phyloP scores from a whole-genome alignment of 2,329 filamentous ascomycete species.

The Metarhizium rileyi region DNA sequence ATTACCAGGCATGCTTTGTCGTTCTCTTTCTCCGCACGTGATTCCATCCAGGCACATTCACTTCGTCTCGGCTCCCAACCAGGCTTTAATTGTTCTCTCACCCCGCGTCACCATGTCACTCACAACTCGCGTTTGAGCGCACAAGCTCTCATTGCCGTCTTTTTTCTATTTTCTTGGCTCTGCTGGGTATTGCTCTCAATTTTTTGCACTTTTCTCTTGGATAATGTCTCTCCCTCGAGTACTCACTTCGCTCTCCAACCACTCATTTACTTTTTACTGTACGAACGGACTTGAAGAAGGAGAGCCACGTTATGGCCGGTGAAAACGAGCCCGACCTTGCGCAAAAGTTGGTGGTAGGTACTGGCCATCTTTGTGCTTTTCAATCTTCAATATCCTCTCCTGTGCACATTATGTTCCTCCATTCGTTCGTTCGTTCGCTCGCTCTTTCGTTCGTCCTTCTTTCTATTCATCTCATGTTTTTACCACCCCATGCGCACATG shows the following conservation, averaged over 20 bases:
- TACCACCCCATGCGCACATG: background rate
- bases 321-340: slow-evolving; percentile 14
- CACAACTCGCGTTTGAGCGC: background rate
- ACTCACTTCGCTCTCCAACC: background rate
- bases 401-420: background rate
- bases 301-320: slow-evolving; percentile 14
- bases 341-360: slow-evolving; percentile 21
- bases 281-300: background rate
- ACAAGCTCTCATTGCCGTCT: background rate
- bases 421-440: background rate
- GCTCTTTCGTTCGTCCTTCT: background rate
- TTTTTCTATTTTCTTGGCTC: background rate
- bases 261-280: background rate
- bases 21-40: background rate
- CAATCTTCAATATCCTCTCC: background rate
- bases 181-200: background rate
- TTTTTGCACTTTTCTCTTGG: background rate
- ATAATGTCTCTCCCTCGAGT: background rate
- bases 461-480: background rate
- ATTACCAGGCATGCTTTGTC: background rate
- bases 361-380: background rate
- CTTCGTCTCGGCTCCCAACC: background rate
- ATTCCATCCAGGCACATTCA: background rate
- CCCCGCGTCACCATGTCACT: background rate
- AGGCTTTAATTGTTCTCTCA: background rate